These are phyloP conservation scores for Pseudogymnoascus sp. DNA, from an alignment of 2,329 filamentous ascomycete genomes.

Conservation along the genomic window DNA sequence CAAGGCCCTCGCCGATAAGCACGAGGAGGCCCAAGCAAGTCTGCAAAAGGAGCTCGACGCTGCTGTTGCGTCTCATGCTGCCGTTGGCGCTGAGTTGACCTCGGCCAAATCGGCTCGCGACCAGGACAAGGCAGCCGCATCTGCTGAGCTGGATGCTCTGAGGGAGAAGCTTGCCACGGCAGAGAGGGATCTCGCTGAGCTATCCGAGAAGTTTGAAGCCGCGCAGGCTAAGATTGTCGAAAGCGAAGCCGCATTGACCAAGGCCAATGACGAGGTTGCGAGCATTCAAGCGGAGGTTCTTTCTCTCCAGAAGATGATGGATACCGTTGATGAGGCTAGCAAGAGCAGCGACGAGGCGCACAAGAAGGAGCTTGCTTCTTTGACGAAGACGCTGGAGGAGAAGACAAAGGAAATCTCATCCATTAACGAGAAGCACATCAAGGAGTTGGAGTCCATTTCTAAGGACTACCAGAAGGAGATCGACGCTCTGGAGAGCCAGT, in stretches of 20 bases:
- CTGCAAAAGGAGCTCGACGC: constrained; percentile 51
- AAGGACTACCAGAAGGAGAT: constrained; percentile 60
- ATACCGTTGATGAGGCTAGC: constrained; percentile 39
- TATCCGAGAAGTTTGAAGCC: constrained; percentile 28
- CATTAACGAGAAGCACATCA: constrained; percentile 49
- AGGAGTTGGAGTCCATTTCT: constrained; percentile 51
- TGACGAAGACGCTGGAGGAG: constrained; percentile 24
- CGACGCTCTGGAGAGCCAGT: constrained; percentile 54
- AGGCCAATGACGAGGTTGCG: constrained; percentile 26
- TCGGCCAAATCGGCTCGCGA: constrained; percentile 22
- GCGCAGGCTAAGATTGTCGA: constrained; percentile 38
- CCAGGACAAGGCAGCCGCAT: not conserved
- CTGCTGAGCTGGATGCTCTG: constrained; percentile 41
- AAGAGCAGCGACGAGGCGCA: constrained; percentile 26
- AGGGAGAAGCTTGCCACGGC: constrained; percentile 39
- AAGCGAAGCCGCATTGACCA: constrained; percentile 37
- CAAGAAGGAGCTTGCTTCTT: constrained; percentile 25
- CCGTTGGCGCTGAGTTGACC: constrained; percentile 45
- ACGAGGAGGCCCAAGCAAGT: constrained; percentile 41
- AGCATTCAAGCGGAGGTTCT: constrained; percentile 38
- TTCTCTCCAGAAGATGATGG: constrained; percentile 43
- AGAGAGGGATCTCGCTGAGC: constrained; percentile 33
- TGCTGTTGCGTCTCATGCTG: constrained; percentile 38
- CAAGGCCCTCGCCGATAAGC: constrained; percentile 42
- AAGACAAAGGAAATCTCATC: constrained; percentile 33